These are phyloP conservation scores for Xylaria nigripes DNA, from an alignment of 495 filamentous ascomycete species.

Conservation along the genomic window DNA sequence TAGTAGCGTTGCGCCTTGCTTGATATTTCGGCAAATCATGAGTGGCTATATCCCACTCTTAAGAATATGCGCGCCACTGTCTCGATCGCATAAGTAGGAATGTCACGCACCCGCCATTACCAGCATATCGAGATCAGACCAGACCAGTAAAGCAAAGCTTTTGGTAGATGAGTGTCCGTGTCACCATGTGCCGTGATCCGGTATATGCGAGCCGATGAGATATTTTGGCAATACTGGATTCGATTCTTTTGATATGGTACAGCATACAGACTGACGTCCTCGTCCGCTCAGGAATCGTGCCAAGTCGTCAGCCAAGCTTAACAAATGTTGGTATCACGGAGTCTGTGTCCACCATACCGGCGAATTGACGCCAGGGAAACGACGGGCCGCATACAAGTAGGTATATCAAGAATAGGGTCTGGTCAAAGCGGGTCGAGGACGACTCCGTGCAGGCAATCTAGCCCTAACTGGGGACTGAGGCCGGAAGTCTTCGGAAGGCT, in stretches of 20 bases:
- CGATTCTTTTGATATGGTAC: neutral
- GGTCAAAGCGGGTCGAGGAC: constrained; percentile 5
- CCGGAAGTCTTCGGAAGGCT: neutral
- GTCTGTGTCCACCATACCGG: constrained; percentile 1
- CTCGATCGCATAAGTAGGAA: too few relatives aligned
- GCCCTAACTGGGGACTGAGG: neutral
- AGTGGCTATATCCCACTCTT: too few relatives aligned
- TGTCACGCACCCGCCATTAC: too few relatives aligned
- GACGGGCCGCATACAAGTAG: neutral
- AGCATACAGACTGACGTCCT: neutral
- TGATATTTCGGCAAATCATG: too few relatives aligned
- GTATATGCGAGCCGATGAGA: neutral
- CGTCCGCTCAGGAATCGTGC: neutral
- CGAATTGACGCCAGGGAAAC: constrained; percentile 7
- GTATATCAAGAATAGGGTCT: neutral
- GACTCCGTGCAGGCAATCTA: neutral
- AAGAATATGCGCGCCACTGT: too few relatives aligned
- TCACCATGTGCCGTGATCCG: neutral
- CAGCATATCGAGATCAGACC: neutral
- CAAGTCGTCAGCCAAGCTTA: constrained; percentile 6
- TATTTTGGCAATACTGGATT: neutral
- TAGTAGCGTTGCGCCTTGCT: neutral
- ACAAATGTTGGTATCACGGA: neutral
- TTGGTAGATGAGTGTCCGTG: neutral
- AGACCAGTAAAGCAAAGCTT: neutral